Evolutionary conservation across 1,284 basidiomycete species (phyloP).

Genomic region (Ustilago cynodontis): DNA sequence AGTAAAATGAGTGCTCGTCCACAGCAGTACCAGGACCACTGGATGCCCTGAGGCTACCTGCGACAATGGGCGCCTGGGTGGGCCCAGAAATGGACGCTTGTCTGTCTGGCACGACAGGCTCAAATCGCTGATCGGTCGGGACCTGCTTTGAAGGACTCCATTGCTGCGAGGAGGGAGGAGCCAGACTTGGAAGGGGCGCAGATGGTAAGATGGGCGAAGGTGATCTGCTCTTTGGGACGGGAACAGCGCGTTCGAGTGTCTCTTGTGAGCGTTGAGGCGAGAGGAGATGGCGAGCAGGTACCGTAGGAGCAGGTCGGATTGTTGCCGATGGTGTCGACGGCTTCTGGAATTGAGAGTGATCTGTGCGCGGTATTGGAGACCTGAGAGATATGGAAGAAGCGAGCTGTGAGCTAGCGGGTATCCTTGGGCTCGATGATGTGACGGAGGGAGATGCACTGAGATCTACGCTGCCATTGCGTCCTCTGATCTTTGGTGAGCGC

Average conservation of each 20-base stretch:
- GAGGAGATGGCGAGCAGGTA: constrained; percentile 20
- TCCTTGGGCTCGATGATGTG: constrained; percentile 8
- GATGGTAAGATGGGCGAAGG: constrained; percentile 5
- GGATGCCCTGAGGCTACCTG: background rate
- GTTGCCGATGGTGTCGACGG: constrained; percentile 20
- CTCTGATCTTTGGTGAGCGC: constrained; percentile 25
- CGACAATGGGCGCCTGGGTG: background rate
- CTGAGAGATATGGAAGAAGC: constrained; percentile 14
- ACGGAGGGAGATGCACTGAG: constrained; percentile 17
- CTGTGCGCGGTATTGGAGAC: constrained; percentile 28
- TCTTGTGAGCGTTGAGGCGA: constrained; percentile 35
- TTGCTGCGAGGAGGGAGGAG: background rate
- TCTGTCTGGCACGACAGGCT: constrained; percentile 19
- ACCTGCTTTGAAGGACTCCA: constrained; percentile 22
- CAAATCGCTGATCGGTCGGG: background rate
- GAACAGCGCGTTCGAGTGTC: constrained; percentile 9
- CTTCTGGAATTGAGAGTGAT: constrained; percentile 26
- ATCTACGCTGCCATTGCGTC: constrained; percentile 35
- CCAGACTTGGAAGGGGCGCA: background rate
- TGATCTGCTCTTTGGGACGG: constrained; percentile 12
- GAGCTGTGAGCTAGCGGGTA: constrained; percentile 19
- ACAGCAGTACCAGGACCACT: background rate
- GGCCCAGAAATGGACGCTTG: constrained; percentile 18
- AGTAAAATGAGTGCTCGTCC: constrained; percentile 13
- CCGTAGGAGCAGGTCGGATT: constrained; percentile 15